Base-by-base conservation (phyloP, 2,329 filamentous ascomycete species). In the Botrytis paeoniae region DNA sequence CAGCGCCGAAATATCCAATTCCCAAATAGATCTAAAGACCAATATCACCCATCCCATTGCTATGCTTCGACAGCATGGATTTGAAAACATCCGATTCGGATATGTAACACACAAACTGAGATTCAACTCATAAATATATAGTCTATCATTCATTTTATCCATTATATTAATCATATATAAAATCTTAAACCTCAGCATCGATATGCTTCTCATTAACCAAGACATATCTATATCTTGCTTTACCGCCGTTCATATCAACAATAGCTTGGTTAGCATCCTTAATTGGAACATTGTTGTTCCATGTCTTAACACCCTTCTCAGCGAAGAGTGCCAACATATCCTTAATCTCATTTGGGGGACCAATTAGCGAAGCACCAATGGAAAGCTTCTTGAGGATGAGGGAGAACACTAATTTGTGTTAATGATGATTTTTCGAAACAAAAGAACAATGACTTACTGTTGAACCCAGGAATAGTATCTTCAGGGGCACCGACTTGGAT, bases 401-500 rank as follows among this genome's bases (percentile, higher is more conserved):
- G 22, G 85, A 82, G 75, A 86, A 88, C 2, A 86, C 70, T 72
- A 7, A 37, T n/a, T 35, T 4, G n/a, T 60, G 39, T 72, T 57
- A 72, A 29, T 25, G 25, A 16, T n/a, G 2, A 6, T 25, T 25
- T 4, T 12, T 35, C 14, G 1, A 6, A 25, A 16, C 9, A 7
- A 22, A 63, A 0, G 45, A 57, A 43, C 18, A 16, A 59, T 25
- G 20, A 65, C 70, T 68, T 72, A 72, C 70, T 87, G 74, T 83
- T 84, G 76, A 91, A 84, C 3, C 83, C 82, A 7, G 88, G 89
- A 81, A 81, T 84, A 82, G 81, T 80, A 73, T 86, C 85, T 78
- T 93, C 91, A 0, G 91, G 91, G 1, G 87, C 87, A 41, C 91
- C 91, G 66, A 93, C 78, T 81, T 92, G 89, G 73, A 92, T 86